Evolutionary conservation across 176 grass and related monocot genomes (phyloP), one percentile per base, ranked within the genome.

Genomic region (Avena atlantica): DNA sequence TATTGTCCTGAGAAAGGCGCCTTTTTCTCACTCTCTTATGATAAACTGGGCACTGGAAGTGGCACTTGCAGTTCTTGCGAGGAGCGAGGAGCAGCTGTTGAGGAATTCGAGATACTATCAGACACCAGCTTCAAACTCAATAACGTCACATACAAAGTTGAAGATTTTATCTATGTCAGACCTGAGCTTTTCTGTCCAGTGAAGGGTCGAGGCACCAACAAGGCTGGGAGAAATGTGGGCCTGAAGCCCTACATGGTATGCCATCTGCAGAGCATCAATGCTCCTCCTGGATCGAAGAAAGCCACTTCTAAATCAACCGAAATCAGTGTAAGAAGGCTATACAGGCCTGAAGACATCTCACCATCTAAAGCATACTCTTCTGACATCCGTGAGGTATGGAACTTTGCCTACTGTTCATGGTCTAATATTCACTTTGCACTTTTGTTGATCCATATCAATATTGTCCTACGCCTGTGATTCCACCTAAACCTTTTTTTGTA

Each of bases 331-430:
- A 90, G 89, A 89, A 93, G 89, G 67, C 89, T 93, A 88, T 96
- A 93, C 74, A 87, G 91, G 55, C 94, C 94, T 5, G 91, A 92
- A 48, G 91, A 96, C n/a, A 79, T 93, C 59, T 96, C 91, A 76
- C 42, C 85, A 64, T n/a, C 66, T 49, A 93, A 96, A 90, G 89
- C 91, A 45, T 93, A 96, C 52, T 79, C 23, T 52, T 96, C 91
- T 56, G 87, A 93, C 53, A 93, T 96, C 59, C 90, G 89, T 89
- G 94, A 96, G 87, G 94, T 96, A 91, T 40, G 20, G 36, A 53
- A 68, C 84, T 76, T 64, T 86, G 16, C 78, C 4, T 60, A 27
- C 1, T 45, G 37, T 73, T 47, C 6, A 14, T 2, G 0, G 9
- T 44, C 45, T 31, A 57, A 29, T 76, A 50, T 53, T 31, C 7